A percentile compares a stretch with the other conserved stretches of the same genome.
These are phyloP conservation scores for Lasiodiplodia gonubiensis DNA, from an alignment of 2,329 filamentous ascomycete genomes.

Conservation along the genomic window DNA sequence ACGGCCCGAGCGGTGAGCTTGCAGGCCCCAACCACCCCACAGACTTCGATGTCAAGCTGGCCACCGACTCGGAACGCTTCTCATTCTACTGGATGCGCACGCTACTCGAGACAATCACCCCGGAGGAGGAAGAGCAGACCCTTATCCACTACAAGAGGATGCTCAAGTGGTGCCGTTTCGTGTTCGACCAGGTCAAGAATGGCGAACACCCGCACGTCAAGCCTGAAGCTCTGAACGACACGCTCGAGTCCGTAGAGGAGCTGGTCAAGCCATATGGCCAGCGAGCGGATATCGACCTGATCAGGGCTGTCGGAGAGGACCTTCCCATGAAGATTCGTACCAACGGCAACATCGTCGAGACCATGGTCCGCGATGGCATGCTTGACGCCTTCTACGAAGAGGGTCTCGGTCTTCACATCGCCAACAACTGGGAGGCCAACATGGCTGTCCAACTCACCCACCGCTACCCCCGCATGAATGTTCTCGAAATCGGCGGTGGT, in stretches of 20 bases:
- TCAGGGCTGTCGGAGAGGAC: not conserved
- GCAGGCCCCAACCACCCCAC: constrained; percentile 3
- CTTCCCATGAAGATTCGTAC: not conserved
- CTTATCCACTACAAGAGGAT: constrained; percentile 6
- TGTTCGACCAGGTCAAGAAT: not conserved
- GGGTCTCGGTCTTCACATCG: not conserved
- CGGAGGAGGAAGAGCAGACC: not conserved
- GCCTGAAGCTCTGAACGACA: no score
- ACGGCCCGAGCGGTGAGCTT: constrained; percentile 1
- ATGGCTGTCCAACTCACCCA: no score
- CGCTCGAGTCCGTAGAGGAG: no score
- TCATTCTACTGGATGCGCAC: no score
- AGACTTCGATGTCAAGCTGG: not conserved
- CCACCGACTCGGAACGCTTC: no score
- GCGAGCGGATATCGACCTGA: no score
- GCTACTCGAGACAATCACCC: not conserved
- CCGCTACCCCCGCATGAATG: no score
- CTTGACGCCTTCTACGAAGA: not conserved
- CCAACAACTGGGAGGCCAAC: no score
- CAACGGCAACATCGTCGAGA: not conserved
- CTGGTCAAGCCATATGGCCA: no score
- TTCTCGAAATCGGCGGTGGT: no score
- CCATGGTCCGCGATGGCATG: not conserved
- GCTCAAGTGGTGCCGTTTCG: constrained; percentile 3
- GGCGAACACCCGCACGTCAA: not conserved